Base-by-base conservation (phyloP, 2,329 filamentous ascomycete genomes). In the Ceratocystis cubensis region DNA sequence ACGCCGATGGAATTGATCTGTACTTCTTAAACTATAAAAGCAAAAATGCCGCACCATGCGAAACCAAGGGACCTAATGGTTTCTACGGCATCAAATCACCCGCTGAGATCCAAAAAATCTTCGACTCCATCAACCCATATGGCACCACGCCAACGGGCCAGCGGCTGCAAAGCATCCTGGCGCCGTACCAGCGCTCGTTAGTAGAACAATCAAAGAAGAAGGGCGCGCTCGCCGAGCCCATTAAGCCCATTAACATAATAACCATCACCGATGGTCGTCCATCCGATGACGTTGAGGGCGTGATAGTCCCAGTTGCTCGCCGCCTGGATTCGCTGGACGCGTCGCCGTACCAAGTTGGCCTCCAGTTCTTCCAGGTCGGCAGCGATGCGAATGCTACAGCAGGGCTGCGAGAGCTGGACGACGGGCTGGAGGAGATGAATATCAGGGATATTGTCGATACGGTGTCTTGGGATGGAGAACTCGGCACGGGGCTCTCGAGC, bases 291-390 rank as follows among this genome's bases (percentile, higher is more conserved):
- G 85, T 88, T 0, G 88, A 92, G 74, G 80, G 79, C 6, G 80
- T 86, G 30, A 84, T 97, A 61, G 78, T 89, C 50, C 74, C 76
- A 2, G 79, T 83, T 0, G 93, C 91, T 0, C 81, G 81, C 74
- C 85, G 84, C 72, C 82, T 97, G 41, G 88, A 94, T 72, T 75
- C 75, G 64, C 74, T 88, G 6, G 81, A 86, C 7, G 91, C 91
- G 0, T 84, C 87, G 3, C 81, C 86, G 0, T 88, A 88, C 79
- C 94, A 97, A 77, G 79, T 96, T 7, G 93, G 93, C 44, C 84
- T 97, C 66, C 93, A 97, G 75, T 97, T 97, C 78, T 96, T 97
- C 79, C 93, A 96, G 76, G 88, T 97, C 57, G 93, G 94, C 66
- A 81, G 83, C 63, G 89, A 96, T 71, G 73, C 76, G 0, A 78